Evolutionary conservation across 306 rosid genomes (phyloP).

Genomic region (Rubus parviflorus): DNA sequence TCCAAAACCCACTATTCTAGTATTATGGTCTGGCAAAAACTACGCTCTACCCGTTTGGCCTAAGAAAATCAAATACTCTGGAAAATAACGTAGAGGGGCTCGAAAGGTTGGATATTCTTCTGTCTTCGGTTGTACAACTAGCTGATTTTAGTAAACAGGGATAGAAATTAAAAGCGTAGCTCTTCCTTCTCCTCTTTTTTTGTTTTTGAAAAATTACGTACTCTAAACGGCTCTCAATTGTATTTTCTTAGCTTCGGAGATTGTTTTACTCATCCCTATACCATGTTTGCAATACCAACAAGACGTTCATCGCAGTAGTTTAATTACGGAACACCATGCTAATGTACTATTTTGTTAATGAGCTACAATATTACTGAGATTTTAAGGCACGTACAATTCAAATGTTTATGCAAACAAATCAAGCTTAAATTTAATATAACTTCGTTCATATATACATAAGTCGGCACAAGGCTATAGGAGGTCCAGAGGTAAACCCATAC

Average conservation of each 20-base stretch:
- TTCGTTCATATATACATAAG: no score
- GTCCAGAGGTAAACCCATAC: no score
- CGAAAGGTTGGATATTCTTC: constrained; percentile 14
- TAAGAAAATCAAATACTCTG: background rate
- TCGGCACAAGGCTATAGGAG: no score
- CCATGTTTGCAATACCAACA: no score
- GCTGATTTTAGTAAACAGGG: constrained; percentile 12
- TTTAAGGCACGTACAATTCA: no score
- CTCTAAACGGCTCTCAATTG: background rate
- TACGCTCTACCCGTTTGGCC: background rate
- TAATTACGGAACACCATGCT: no score
- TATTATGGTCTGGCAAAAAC: background rate
- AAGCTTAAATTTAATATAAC: no score
- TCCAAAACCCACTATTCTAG: background rate
- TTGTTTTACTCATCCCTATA: background rate
- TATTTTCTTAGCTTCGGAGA: background rate
- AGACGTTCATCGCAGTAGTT: no score
- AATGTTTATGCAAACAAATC: no score
- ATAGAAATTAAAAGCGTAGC: constrained; percentile 15
- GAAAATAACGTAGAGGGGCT: background rate
- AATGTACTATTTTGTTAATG: no score
- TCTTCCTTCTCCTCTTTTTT: background rate
- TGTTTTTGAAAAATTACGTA: background rate
- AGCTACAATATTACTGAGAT: no score
- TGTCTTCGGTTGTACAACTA: constrained; percentile 33